Base-by-base conservation (phyloP, 1,139 yeast species). In the Hyphopichia fennica region DNA sequence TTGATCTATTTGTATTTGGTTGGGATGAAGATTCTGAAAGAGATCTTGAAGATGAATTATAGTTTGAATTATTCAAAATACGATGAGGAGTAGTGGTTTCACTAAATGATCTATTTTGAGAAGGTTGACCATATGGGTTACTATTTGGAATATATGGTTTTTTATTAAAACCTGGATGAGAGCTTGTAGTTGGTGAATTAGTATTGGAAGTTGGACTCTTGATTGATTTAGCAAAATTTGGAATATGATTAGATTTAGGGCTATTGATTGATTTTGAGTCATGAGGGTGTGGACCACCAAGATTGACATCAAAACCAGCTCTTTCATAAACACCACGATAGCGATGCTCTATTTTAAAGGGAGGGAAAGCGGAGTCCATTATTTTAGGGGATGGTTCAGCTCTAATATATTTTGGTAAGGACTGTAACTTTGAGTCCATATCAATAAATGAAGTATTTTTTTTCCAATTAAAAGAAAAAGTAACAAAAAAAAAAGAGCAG, bases 271-370 rank as follows among this genome's bases (percentile, higher is more conserved):
- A 28, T n/a, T 14, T n/a, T 13, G 36, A 13, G 22, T 22, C 20
- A 3, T 20, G 6, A n/a, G 8, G 25, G 7, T 10, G 7, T 22
- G 25, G 11, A 8, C 37, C 51, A 8, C 44, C 56, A 44, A 56
- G 53, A 48, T 69, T 69, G 28, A 79, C 78, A 36, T 81, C 86
- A 50, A 82, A 82, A 0, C 87, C 87, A 0, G 87, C 87, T 50
- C 86, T 61, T 57, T 82, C 87, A 49, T 81, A 75, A 4, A 81
- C 87, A 1, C 85, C 82, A 50, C 69, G 70, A 56, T 79, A 81
- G 32, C 79, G 63, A 40, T 74, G 79, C 37, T 75, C 76, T 2
- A 77, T 69, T 47, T 78, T 79, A 50, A 82, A 63, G 0, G 82
- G 78, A n/a, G 87, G 87, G 50, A 82, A 82, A 1, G 87, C 74